Conservation (phyloP, 2,329 filamentous ascomycete species). For the Pezicula carpinea region DNA sequence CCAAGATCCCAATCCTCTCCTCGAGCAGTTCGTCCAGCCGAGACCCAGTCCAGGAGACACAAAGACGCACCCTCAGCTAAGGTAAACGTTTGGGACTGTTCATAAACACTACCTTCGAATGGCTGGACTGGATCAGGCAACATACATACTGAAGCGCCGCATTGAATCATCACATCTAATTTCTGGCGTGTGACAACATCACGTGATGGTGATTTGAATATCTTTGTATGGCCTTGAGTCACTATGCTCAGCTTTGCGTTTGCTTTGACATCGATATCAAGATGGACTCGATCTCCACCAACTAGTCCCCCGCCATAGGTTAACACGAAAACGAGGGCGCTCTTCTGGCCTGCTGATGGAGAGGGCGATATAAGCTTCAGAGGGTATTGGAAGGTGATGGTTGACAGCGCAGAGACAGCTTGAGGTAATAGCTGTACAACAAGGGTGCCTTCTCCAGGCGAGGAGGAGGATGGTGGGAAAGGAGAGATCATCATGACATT, state of each 20-base stretch:
- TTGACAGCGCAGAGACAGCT: slow-evolving; percentile 64
- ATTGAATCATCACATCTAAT: slow-evolving; percentile 45
- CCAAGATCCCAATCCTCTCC: slow-evolving; percentile 86
- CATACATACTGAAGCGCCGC: slow-evolving; percentile 53
- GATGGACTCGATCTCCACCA: slow-evolving; percentile 75
- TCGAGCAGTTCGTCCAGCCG: slow-evolving; percentile 75
- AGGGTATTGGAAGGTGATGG: slow-evolving; percentile 85
- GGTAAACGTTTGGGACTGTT: slow-evolving; percentile 76
- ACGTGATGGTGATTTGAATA: slow-evolving; percentile 72
- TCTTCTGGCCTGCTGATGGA: slow-evolving; percentile 57
- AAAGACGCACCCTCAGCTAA: slow-evolving; percentile 55
- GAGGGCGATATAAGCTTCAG: slow-evolving; percentile 87
- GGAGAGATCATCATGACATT: slow-evolving; percentile 22
- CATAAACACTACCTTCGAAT: slow-evolving; percentile 77
- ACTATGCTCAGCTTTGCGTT: slow-evolving; percentile 63
- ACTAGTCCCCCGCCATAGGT: slow-evolving; percentile 95
- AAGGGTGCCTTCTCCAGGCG: slow-evolving; percentile 74
- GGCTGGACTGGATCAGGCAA: slow-evolving; percentile 93
- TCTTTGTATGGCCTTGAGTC: slow-evolving; percentile 83
- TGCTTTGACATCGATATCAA: slow-evolving; percentile 60
- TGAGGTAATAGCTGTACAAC: slow-evolving; percentile 69
- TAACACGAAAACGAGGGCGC: slow-evolving; percentile 79
- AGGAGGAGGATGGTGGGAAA: slow-evolving; percentile 61
- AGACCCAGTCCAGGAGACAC: slow-evolving; percentile 92
- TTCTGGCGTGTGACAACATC: slow-evolving; percentile 54